Base-by-base conservation (phyloP, 1,284 basidiomycete species). In the Melampsora larici-populina region DNA sequence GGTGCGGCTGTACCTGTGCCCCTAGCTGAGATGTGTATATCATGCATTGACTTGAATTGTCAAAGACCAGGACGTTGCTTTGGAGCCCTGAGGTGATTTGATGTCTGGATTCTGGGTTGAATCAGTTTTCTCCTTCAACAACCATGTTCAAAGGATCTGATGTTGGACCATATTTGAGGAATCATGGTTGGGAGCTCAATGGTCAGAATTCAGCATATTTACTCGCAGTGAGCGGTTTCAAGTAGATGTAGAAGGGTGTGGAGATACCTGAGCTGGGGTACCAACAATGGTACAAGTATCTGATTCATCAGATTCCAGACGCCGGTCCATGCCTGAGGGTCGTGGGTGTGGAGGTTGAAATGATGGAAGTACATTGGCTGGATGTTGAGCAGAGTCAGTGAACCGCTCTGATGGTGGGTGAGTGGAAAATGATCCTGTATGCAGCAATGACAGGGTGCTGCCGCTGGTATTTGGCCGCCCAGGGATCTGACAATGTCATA, bases 21-120 rank as follows among this genome's bases (percentile, higher is more conserved):
- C 11, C 31, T 17, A n/a, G 48, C 64, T 26, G 73, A 55, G 8
- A 24, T 64, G 21, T 64, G 26, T 11, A 75, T 75, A 29, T 75
- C 73, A 33, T 75, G 73, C 73, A 75, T 75, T 33, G 73, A 75
- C 51, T 75, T 75, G 65, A 75, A 75, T 55, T 67, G 49, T 43
- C 73, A 49, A 51, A 75, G 40, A 31, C 13, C 40, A n/a, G 73
- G 73, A 3, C 73, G 29, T 9, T 48, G 31, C 43, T 18, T 36
- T 65, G 58, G 9, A 46, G 24, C 24, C 43, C 55, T 49, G 40
- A 33, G 2, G 60, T 31, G 13, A 55, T n/a, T 40, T 3, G 51
- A 18, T 3, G 6, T 55, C 51, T 24, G 4, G 51, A 3, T 15
- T 55, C 51, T 15, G 24, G 18, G 24, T 21, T 21, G 51, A 24